These are phyloP conservation scores for Tolypocladium tundrense DNA, from an alignment of 2,329 filamentous ascomycete genomes.

Conservation along the genomic window DNA sequence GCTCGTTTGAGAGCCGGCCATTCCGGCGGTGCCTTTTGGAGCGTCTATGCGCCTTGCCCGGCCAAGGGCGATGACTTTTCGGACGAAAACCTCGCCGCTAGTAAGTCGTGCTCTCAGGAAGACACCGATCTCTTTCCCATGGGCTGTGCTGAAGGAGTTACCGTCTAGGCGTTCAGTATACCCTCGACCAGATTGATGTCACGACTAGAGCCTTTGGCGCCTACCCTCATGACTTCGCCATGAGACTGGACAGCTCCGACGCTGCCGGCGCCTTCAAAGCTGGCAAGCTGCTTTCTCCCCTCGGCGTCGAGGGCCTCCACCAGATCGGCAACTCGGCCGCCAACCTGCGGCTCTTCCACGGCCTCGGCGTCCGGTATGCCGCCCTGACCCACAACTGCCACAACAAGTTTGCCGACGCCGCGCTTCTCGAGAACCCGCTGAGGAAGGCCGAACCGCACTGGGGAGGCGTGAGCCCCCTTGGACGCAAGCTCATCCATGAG, in stretches of 20 bases:
- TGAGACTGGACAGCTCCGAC: slow-evolving; percentile 45
- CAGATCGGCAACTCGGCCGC: slow-evolving; percentile 81
- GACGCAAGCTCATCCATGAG: slow-evolving; percentile 62
- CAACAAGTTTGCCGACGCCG: slow-evolving; percentile 81
- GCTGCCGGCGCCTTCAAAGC: slow-evolving; percentile 51
- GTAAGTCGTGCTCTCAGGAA: slow-evolving; percentile 28
- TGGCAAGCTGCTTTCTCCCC: slow-evolving; percentile 62
- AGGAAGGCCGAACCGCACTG: slow-evolving; percentile 47
- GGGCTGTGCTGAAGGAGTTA: neutral
- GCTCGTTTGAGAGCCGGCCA: slow-evolving; percentile 60
- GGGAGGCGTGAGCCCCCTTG: slow-evolving; percentile 62
- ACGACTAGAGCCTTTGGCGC: slow-evolving; percentile 50
- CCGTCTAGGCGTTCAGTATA: slow-evolving; percentile 48
- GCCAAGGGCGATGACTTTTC: slow-evolving; percentile 62
- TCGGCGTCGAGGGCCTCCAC: slow-evolving; percentile 81
- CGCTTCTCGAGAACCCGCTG: slow-evolving; percentile 47
- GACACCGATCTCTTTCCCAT: neutral
- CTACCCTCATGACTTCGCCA: slow-evolving; percentile 63
- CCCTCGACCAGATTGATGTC: slow-evolving; percentile 66
- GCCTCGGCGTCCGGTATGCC: slow-evolving; percentile 74
- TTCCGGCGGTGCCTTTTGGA: slow-evolving; percentile 88
- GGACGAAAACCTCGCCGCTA: slow-evolving; percentile 57
- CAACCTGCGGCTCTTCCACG: slow-evolving; percentile 65
- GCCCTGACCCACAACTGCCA: slow-evolving; percentile 92
- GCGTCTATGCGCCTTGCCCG: slow-evolving; percentile 72